Conservation (phyloP, 2,329 filamentous ascomycete species). For the Alternaria brassicae region DNA sequence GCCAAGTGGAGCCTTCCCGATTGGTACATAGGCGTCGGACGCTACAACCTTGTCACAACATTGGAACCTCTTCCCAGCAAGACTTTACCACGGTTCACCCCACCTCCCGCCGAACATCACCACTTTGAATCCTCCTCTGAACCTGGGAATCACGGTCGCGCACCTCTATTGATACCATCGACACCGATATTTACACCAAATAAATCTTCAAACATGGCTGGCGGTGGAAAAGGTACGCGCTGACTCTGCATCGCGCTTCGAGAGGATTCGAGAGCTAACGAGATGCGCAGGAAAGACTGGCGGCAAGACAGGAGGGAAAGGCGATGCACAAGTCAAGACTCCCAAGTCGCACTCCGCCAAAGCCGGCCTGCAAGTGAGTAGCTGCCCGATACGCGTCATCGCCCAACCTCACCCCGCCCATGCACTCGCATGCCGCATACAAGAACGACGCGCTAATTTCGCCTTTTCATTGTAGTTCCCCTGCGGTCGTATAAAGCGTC, state of each 20-base stretch:
- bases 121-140: constrained; percentile 34
- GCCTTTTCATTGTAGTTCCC: constrained; percentile 73
- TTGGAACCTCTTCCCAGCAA: constrained; percentile 38
- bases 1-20: constrained; percentile 33
- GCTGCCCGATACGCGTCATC: constrained; percentile 27
- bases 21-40: constrained; percentile 36
- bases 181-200: constrained; percentile 29
- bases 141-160: constrained; percentile 42
- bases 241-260: constrained; percentile 33
- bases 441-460: constrained; percentile 36
- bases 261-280: constrained; percentile 28
- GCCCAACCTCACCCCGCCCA: constrained; percentile 31
- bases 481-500: constrained; percentile 99
- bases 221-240: constrained; percentile 86
- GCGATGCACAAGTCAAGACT: constrained; percentile 78
- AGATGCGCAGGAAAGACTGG: constrained; percentile 63
- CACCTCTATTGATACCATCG: constrained; percentile 37
- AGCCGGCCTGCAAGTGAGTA: constrained; percentile 90
- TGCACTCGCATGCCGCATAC: constrained; percentile 15
- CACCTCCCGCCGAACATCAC: constrained; percentile 43
- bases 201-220: constrained; percentile 65
- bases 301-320: constrained; percentile 89
- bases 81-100: constrained; percentile 44
- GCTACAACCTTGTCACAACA: constrained; percentile 34
- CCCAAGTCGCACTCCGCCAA: constrained; percentile 94